Evolutionary conservation across 2,329 filamentous ascomycete genomes (phyloP), one percentile per base, ranked within the genome.

Genomic region (Pseudohalonectria lignicola): DNA sequence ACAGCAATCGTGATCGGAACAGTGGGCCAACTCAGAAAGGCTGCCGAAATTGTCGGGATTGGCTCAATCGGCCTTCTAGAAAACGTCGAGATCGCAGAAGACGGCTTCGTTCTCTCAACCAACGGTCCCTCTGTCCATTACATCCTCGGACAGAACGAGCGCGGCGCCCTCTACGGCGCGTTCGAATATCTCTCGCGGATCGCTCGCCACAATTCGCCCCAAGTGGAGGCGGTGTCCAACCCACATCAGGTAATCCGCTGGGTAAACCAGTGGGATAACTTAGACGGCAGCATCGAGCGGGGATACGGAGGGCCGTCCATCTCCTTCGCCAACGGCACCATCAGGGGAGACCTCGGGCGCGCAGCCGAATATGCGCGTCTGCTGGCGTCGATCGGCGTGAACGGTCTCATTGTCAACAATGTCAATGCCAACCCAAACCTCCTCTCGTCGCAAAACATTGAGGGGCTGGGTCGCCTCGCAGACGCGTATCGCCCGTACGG

Each of bases 181-280:
- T 84, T 82, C 47, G 71, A 81, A 44, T 84, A 82, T 45, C 64
- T 85, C 9, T 77, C 74, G 2, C 66, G 71, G 53, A 60, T 85
- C n/a, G 74, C 69, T 1, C 76, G 77, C 51, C 71, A 67, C 18
- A 69, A 77, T 33, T 60, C 74, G 41, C 63, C 64, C 1, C 46
- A 61, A 2, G 61, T 66, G 0, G 52, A 65, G 4, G 65, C 66
- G 34, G 56, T 65, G 3, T 67, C 66, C 8, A 80, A 71, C 44
- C 77, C 78, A 0, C 64, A 67, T 40, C 74, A 71, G 0, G 71
- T 71, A 0, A 70, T 85, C 31, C 67, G 80, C 45, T 84, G 79
- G 80, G 69, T 75, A 1, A 84, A 85, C 49, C 71, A 85, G 45
- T 85, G 80, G 80, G 78, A 85, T 51, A 83, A 85, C 45, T 61